Percentiles rank a stretch among this genome's conserved stretches.
Conservation (phyloP, 139 green algal species). For the Chlorella sp. region DNA sequence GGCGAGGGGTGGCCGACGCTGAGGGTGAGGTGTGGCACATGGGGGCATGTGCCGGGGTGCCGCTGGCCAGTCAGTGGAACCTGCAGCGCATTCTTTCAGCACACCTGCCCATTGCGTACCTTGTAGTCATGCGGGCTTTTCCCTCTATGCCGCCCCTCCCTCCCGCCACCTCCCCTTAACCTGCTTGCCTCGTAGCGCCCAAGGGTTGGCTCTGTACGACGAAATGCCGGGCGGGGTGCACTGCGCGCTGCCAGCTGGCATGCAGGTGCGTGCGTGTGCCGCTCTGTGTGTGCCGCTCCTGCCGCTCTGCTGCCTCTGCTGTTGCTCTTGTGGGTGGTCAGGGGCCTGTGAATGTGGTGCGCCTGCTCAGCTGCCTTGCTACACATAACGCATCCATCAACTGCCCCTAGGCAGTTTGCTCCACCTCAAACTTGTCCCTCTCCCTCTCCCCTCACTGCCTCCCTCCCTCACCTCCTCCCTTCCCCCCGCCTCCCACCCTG, state of each 20-base stretch:
- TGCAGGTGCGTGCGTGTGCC: slow-evolving; percentile 6
- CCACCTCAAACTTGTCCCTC: neutral
- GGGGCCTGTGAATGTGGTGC: too few relatives aligned
- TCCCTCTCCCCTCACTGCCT: neutral
- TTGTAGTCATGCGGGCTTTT: neutral
- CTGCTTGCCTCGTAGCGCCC: neutral
- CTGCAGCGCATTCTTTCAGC: neutral
- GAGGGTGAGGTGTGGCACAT: too few relatives aligned
- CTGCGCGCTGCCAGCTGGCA: slow-evolving; percentile 13
- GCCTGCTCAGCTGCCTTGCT: neutral
- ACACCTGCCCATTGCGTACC: neutral
- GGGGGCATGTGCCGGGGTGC: too few relatives aligned
- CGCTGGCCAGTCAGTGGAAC: neutral
- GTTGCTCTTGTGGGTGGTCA: neutral
- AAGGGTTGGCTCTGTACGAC: slow-evolving; percentile 22
- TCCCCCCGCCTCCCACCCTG: neutral
- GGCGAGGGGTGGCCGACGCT: too few relatives aligned
- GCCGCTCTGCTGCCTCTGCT: neutral
- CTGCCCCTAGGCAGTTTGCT: too few relatives aligned
- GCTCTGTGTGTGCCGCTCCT: neutral
- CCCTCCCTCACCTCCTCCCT: neutral
- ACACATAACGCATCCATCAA: neutral
- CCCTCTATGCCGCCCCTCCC: neutral
- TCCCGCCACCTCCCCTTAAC: neutral
- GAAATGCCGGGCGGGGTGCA: slow-evolving; percentile 15